Conservation (phyloP, 139 green algal genomes). For the Mychonastes homosphaera region DNA sequence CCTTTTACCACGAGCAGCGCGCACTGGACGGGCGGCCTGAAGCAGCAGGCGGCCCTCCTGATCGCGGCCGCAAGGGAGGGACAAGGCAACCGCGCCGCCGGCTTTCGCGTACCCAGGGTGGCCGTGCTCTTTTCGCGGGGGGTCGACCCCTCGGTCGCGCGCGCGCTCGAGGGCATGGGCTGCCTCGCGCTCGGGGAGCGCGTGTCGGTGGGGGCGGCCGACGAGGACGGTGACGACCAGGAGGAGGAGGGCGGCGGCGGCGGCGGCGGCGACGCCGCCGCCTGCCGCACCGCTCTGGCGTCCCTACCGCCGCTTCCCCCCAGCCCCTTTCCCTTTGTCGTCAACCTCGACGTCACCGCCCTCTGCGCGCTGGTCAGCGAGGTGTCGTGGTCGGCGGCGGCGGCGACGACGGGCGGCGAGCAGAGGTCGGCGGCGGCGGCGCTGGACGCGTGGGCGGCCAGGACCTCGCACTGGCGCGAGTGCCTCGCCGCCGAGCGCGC, state of each 20-base stretch:
- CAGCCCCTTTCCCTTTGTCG: not conserved
- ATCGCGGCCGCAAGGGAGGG: constrained; percentile 35
- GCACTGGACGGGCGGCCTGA: constrained; percentile 34
- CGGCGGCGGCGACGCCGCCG: not conserved
- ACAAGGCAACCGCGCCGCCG: constrained; percentile 9
- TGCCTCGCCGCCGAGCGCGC: constrained; percentile 28
- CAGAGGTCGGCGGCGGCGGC: not conserved
- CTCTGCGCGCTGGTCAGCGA: constrained; percentile 50
- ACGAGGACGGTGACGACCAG: not conserved
- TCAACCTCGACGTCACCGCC: constrained; percentile 40
- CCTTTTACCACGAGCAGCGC: constrained; percentile 26
- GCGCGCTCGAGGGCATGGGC: constrained; percentile 24
- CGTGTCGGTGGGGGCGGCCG: not conserved
- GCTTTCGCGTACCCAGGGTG: constrained; percentile 24
- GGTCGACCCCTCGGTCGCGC: constrained; percentile 14
- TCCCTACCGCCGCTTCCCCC: not conserved
- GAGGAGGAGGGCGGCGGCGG: not conserved
- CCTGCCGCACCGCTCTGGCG: not conserved
- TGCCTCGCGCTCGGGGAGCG: constrained; percentile 23
- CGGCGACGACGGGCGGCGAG: constrained; percentile 6
- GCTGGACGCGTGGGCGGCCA: constrained; percentile 19
- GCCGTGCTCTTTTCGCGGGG: constrained; percentile 7
- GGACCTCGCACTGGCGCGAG: constrained; percentile 13
- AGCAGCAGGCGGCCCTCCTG: constrained; percentile 33
- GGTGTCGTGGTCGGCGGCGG: constrained; percentile 7